Evolutionary conservation across 306 rosid species (phyloP).

Genomic region (Albizia julibrissin): DNA sequence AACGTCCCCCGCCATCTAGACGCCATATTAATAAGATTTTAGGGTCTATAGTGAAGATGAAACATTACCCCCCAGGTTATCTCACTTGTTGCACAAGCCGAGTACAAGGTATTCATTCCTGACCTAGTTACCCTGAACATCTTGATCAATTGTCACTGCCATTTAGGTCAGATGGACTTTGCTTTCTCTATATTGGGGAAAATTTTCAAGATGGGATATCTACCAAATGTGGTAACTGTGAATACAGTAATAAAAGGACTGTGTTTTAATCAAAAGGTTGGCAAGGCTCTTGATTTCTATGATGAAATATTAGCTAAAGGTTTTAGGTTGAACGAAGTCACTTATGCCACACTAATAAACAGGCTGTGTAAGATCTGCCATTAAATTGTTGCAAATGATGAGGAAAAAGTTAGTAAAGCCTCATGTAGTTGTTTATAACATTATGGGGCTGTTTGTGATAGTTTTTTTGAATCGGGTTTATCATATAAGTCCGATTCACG

Average conservation of each 20-base stretch:
- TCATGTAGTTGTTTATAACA: neutral
- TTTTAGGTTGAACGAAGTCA: neutral
- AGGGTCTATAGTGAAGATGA: neutral
- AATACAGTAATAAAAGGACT: neutral
- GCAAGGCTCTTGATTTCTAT: neutral
- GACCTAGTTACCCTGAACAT: neutral
- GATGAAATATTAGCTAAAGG: neutral
- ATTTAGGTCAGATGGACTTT: neutral
- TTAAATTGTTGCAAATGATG: neutral
- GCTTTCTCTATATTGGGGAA: neutral
- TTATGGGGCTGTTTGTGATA: no score
- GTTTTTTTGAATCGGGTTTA: no score
- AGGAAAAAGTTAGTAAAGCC: neutral
- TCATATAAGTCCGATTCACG: no score
- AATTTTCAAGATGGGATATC: constrained; percentile 3
- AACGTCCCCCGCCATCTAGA: neutral
- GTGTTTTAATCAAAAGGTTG: neutral
- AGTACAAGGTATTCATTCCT: neutral
- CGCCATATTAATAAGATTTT: neutral
- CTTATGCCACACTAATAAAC: neutral
- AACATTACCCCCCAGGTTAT: neutral
- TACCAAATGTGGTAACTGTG: neutral
- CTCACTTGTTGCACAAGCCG: neutral
- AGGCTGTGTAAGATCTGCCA: neutral
- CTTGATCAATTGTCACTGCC: neutral